Evolutionary conservation across 2,329 filamentous ascomycete species (phyloP).

Genomic region (Nothopassalora personata): DNA sequence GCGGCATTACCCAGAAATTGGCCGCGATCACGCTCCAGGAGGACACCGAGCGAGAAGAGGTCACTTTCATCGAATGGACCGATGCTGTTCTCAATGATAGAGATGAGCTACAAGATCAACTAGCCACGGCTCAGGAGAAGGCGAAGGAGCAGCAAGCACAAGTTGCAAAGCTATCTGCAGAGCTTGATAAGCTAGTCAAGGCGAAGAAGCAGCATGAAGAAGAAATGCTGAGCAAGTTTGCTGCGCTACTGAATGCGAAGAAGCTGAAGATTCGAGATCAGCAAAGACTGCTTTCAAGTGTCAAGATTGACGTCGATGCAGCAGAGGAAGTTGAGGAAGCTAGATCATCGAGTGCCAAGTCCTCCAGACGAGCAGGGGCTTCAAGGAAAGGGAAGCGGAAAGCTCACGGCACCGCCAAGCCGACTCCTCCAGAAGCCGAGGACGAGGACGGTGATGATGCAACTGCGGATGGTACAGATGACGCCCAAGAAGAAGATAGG

Average conservation of each 20-base stretch:
- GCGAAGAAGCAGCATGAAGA: conserved; percentile 64
- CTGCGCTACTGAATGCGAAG: conserved; percentile 68
- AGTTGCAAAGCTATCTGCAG: conserved; percentile 54
- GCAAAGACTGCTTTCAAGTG: conserved; percentile 55
- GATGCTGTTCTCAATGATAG: conserved; percentile 51
- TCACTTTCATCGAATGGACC: conserved; percentile 68
- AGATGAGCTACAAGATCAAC: conserved; percentile 37
- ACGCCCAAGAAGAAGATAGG: conserved; percentile 18
- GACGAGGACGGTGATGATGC: conserved; percentile 34
- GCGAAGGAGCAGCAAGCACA: conserved; percentile 48
- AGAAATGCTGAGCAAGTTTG: conserved; percentile 63
- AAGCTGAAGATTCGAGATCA: conserved; percentile 74
- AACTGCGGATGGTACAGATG: conserved; percentile 22
- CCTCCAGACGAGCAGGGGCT: conserved; percentile 18
- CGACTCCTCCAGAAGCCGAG: conserved; percentile 42
- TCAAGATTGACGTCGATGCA: conserved; percentile 59
- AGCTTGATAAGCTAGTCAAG: conserved; percentile 61
- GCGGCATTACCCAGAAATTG: conserved; percentile 67
- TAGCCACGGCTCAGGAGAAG: conserved; percentile 34
- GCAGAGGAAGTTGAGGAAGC: conserved; percentile 20
- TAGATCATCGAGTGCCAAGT: conserved; percentile 5
- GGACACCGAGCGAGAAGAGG: conserved; percentile 51
- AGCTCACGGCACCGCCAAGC: conserved; percentile 30
- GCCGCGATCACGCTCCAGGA: conserved; percentile 57
- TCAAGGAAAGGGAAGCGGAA: conserved; percentile 33